Conservation (phyloP, 352 stramenopile species). For the Phytophthora pistaciae region DNA sequence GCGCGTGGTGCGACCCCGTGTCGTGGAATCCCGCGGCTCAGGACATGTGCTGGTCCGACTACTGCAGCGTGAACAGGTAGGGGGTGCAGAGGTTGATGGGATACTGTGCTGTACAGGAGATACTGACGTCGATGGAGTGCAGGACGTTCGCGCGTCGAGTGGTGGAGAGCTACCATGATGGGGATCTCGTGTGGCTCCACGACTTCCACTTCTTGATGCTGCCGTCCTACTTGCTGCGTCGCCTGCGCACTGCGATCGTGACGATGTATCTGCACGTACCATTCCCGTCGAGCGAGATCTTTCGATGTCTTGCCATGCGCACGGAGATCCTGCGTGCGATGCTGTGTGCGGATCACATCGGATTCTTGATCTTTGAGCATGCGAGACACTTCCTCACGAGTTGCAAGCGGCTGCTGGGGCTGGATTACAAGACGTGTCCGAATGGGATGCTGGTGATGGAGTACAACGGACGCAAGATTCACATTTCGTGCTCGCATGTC, state of each 20-base stretch:
- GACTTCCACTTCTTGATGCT: constrained; percentile 98
- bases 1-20: constrained; percentile 63
- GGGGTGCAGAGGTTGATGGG: background rate
- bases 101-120: background rate
- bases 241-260: constrained; percentile 93
- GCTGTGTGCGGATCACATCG: constrained; percentile 93
- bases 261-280: constrained; percentile 98
- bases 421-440: constrained; percentile 93
- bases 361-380: constrained; percentile 95
- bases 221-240: constrained; percentile 95
- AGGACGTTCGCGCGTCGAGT: constrained; percentile 59
- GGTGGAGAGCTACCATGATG: constrained; percentile 81
- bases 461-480: constrained; percentile 97
- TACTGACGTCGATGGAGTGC: background rate
- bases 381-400: constrained; percentile 93
- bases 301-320: constrained; percentile 93
- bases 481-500: constrained; percentile 97
- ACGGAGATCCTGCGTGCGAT: constrained; percentile 93
- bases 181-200: constrained; percentile 97
- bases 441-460: constrained; percentile 93
- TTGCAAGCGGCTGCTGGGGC: constrained; percentile 94
- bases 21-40: constrained; percentile 86
- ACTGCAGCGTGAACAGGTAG: constrained; percentile 78
- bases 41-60: constrained; percentile 82
- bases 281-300: constrained; percentile 99